These are phyloP conservation scores for Schwanniomyces polymorphus DNA, from an alignment of 805 yeast species.

Conservation along the genomic window DNA sequence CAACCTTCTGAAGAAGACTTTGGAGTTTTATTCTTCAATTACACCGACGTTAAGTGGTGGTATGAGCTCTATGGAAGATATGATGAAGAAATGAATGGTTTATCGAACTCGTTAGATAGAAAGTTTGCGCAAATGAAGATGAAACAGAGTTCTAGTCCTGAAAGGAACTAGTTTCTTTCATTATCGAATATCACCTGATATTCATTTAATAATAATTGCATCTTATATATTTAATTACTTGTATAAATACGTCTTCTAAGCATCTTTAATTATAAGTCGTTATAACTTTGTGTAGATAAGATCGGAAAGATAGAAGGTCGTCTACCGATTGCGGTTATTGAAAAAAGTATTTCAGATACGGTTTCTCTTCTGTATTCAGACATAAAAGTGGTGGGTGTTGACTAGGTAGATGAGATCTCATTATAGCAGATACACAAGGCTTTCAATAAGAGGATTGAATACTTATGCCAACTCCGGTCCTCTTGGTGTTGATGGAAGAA, in stretches of 20 bases:
- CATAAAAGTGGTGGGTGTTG: not conserved
- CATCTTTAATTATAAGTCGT: not conserved
- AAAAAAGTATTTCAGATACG: not conserved
- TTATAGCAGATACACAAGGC: not conserved
- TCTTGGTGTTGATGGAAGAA: slow-evolving; percentile 39
- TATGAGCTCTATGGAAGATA: slow-evolving; percentile 76
- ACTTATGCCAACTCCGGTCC: slow-evolving; percentile 20
- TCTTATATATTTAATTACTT: not conserved
- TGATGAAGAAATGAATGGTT: slow-evolving; percentile 53
- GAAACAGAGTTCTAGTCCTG: not conserved
- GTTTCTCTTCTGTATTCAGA: not conserved
- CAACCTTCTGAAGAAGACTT: slow-evolving; percentile 14
- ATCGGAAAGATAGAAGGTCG: not conserved
- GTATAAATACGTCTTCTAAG: not conserved
- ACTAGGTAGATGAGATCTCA: not conserved
- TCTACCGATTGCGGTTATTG: not conserved
- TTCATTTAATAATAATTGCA: not conserved
- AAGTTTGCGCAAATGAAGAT: slow-evolving; percentile 41
- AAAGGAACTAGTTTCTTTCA: not conserved
- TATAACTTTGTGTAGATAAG: not conserved
- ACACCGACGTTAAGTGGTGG: slow-evolving; percentile 81
- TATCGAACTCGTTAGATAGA: slow-evolving; percentile 37
- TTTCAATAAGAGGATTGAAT: not conserved
- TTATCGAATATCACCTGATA: too few species aligned
- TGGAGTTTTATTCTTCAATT: slow-evolving; percentile 59